These are phyloP conservation scores for Ulmus americana DNA, from an alignment of 331 rosid species.

Conservation along the genomic window DNA sequence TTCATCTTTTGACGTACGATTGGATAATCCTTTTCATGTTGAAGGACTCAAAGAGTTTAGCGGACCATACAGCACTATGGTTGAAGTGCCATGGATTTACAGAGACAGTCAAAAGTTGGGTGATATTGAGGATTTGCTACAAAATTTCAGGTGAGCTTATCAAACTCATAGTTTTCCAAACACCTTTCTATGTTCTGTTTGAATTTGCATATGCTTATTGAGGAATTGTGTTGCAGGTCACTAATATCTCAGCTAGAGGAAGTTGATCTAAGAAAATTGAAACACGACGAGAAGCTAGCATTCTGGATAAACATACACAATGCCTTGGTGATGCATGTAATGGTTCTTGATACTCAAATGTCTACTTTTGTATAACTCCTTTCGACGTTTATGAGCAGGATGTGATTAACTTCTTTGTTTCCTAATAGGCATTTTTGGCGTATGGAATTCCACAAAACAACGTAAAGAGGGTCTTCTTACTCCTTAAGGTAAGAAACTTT, in stretches of 20 bases:
- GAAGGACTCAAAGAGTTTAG: conserved; percentile 92
- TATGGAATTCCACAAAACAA: conserved; percentile 91
- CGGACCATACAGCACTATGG: conserved; percentile 96
- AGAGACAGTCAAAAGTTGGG: conserved; percentile 62
- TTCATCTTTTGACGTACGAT: conserved; percentile 66
- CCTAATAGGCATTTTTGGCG: conserved; percentile 85
- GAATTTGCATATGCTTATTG: conserved; percentile 10
- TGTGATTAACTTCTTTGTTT: conserved; percentile 21
- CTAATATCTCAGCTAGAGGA: conserved; percentile 67
- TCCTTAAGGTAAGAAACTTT: conserved; percentile 60
- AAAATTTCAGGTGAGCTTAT: conserved; percentile 65
- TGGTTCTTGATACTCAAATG: conserved; percentile 10
- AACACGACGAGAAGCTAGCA: conserved; percentile 83
- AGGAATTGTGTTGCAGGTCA: conserved; percentile 47
- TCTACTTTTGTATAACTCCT: not conserved
- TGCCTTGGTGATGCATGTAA: conserved; percentile 98
- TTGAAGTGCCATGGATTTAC: conserved; percentile 85
- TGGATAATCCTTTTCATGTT: conserved; percentile 83
- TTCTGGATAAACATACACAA: conserved; percentile 97
- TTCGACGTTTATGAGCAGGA: conserved; percentile 9
- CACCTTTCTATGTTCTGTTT: conserved; percentile 5
- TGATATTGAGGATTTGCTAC: conserved; percentile 61
- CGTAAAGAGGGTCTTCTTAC: conserved; percentile 66
- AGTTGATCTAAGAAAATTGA: conserved; percentile 65
- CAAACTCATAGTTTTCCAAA: not conserved